phyloP scores from a whole-genome alignment of 2,329 filamentous ascomycete species.

The Bretziella fagacearum region DNA sequence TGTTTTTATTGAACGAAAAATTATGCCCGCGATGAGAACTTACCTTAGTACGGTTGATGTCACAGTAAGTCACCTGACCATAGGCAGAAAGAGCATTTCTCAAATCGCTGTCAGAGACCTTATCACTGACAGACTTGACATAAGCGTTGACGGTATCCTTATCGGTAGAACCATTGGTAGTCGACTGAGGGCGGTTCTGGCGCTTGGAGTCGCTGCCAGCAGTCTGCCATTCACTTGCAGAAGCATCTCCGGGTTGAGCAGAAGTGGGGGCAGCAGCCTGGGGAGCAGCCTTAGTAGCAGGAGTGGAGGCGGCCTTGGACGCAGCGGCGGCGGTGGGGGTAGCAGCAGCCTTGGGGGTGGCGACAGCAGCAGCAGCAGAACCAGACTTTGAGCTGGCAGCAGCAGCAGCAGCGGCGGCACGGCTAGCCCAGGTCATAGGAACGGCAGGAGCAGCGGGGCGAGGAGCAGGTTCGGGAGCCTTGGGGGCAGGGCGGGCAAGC shows the following conservation, averaged over 20 bases:
- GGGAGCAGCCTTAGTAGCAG: slow-evolving; percentile 15
- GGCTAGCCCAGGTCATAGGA: slow-evolving; percentile 62
- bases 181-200: slow-evolving; percentile 56
- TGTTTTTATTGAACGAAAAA: background rate
- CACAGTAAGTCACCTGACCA: slow-evolving; percentile 55
- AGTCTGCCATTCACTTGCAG: slow-evolving; percentile 65
- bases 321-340: slow-evolving; percentile 35
- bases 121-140: slow-evolving; percentile 89
- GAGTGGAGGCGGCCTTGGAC: slow-evolving; percentile 26
- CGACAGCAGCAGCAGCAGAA: slow-evolving; percentile 24
- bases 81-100: slow-evolving; percentile 53
- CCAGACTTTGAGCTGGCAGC: slow-evolving; percentile 36
- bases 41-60: slow-evolving; percentile 73
- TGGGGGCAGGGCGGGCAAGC: slow-evolving; percentile 27
- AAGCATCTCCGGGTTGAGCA: slow-evolving; percentile 24
- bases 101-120: slow-evolving; percentile 60
- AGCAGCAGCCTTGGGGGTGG: slow-evolving; percentile 40
- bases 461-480: slow-evolving; percentile 32
- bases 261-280: slow-evolving; percentile 17
- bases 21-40: slow-evolving; percentile 15
- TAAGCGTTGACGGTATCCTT: slow-evolving; percentile 71
- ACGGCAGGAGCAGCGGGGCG: slow-evolving; percentile 35
- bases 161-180: slow-evolving; percentile 41
- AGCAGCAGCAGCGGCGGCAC: slow-evolving; percentile 38
- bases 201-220: slow-evolving; percentile 71